phyloP scores from a whole-genome alignment of 2,329 filamentous ascomycete genomes.

The Rachicladosporium sp. region DNA sequence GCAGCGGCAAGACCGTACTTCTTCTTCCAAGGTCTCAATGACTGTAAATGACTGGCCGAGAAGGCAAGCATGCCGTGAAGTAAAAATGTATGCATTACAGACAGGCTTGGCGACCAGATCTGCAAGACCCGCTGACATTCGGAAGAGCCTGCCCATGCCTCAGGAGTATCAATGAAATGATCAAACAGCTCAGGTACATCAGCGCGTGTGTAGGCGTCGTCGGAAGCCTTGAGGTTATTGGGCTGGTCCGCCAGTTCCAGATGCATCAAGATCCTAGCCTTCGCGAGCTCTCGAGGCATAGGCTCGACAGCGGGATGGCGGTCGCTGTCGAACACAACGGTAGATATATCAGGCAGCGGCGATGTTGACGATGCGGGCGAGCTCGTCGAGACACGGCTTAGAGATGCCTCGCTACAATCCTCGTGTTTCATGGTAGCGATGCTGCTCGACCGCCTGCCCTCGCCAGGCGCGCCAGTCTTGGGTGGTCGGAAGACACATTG shows the following conservation, averaged over 20 bases:
- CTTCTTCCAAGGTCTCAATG: slow-evolving; percentile 53
- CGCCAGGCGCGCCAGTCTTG: slow-evolving; percentile 3
- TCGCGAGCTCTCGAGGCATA: slow-evolving; percentile 1
- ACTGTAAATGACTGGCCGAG: slow-evolving; percentile 80
- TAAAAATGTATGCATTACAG: slow-evolving; percentile 67
- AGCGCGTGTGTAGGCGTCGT: slow-evolving; percentile 3
- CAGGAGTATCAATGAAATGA: slow-evolving; percentile 7
- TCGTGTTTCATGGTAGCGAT: not conserved
- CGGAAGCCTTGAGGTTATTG: not conserved
- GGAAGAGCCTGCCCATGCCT: slow-evolving; percentile 8
- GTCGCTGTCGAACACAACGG: not conserved
- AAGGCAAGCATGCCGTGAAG: slow-evolving; percentile 84
- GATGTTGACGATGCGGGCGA: not conserved
- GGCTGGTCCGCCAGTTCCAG: slow-evolving; percentile 2
- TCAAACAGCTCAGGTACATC: slow-evolving; percentile 8
- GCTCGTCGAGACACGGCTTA: not conserved
- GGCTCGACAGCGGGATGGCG: not conserved
- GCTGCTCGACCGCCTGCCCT: slow-evolving; percentile 2
- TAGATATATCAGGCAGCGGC: not conserved
- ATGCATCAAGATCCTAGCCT: slow-evolving; percentile 4
- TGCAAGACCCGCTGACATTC: slow-evolving; percentile 8
- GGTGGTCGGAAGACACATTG: slow-evolving; percentile 7
- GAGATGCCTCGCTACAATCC: not conserved
- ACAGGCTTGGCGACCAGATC: slow-evolving; percentile 49
- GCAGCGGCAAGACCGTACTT: slow-evolving; percentile 9